phyloP scores from a whole-genome alignment of 805 yeast genomes.

The Nakazawaea peltata region DNA sequence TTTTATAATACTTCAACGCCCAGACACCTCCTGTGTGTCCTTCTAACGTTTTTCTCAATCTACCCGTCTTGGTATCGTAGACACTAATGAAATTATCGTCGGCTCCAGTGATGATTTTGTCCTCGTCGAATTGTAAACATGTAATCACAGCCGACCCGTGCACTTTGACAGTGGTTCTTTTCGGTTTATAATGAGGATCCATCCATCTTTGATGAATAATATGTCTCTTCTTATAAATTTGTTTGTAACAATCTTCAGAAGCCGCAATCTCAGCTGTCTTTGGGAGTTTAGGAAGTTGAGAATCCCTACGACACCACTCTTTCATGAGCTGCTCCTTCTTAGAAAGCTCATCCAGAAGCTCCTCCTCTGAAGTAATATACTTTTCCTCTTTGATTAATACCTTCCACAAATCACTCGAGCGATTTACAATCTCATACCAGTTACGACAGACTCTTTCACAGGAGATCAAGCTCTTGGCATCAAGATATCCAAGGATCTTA shows the following conservation, averaged over 20 bases:
- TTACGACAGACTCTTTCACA: slow-evolving; percentile 55
- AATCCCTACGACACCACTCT: slow-evolving; percentile 13
- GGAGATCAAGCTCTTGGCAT: slow-evolving; percentile 50
- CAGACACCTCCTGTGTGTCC: slow-evolving; percentile 99
- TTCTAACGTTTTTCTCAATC: slow-evolving; percentile 46
- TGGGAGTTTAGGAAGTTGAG: slow-evolving; percentile 10
- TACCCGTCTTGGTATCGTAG: slow-evolving; percentile 70
- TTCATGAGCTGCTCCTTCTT: slow-evolving; percentile 3
- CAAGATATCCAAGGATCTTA: slow-evolving; percentile 57
- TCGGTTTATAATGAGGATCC: slow-evolving; percentile 62
- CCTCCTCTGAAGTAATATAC: slow-evolving; percentile 37
- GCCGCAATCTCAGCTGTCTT: slow-evolving; percentile 17
- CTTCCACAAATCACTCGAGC: slow-evolving; percentile 63
- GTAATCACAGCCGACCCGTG: slow-evolving; percentile 80
- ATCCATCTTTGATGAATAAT: slow-evolving; percentile 71
- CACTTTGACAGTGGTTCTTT: slow-evolving; percentile 55
- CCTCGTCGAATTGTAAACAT: slow-evolving; percentile 87
- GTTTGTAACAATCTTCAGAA: slow-evolving; percentile 33
- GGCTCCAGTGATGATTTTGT: slow-evolving; percentile 85
- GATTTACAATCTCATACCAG: slow-evolving; percentile 64
- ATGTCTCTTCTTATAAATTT: slow-evolving; percentile 52
- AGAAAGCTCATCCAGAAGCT: slow-evolving; percentile 24
- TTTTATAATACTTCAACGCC: slow-evolving; percentile 86
- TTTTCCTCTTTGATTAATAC: slow-evolving; percentile 54
- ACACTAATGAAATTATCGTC: slow-evolving; percentile 80